phyloP scores from a whole-genome alignment of 2,329 filamentous ascomycete genomes.

The Falciphora oryzae region DNA sequence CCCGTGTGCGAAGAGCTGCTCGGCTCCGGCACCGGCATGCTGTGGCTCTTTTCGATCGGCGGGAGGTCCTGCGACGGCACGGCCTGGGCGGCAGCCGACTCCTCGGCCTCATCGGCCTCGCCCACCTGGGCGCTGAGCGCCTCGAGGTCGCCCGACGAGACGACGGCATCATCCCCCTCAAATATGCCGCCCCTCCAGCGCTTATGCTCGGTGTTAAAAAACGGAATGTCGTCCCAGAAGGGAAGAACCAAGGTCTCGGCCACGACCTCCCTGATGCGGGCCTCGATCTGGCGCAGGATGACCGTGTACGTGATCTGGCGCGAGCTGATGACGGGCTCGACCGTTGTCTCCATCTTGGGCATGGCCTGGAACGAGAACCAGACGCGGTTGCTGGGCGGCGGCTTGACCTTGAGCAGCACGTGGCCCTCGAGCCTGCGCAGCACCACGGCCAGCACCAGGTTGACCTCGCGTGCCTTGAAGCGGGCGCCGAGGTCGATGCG shows the following conservation, averaged over 20 bases:
- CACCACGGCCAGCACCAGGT: conserved; percentile 79
- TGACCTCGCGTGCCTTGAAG: conserved; percentile 87
- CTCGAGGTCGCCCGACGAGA: conserved; percentile 30
- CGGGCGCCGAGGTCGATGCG: conserved; percentile 83
- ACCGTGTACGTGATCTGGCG: conserved; percentile 93
- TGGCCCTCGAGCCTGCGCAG: conserved; percentile 83
- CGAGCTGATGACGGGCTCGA: conserved; percentile 92
- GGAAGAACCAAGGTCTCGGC: conserved; percentile 87
- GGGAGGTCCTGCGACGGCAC: conserved; percentile 32
- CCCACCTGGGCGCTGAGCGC: conserved; percentile 33
- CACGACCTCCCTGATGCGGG: conserved; percentile 87
- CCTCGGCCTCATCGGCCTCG: conserved; percentile 42
- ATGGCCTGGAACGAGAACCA: conserved; percentile 95
- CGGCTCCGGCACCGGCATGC: conserved; percentile 37
- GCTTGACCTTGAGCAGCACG: conserved; percentile 79
- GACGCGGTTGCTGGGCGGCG: conserved; percentile 89
- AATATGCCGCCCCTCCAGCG: conserved; percentile 82
- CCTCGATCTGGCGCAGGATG: conserved; percentile 90
- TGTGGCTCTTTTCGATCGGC: conserved; percentile 51
- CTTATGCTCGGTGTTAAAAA: conserved; percentile 75
- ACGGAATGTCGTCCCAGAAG: conserved; percentile 95
- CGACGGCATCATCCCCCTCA: conserved; percentile 46
- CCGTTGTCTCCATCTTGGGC: conserved; percentile 89
- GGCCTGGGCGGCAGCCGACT: conserved; percentile 16
- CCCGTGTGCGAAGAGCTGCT: conserved; percentile 25